phyloP scores from a whole-genome alignment of 2,329 filamentous ascomycete species.

The Colletotrichum falcatum region DNA sequence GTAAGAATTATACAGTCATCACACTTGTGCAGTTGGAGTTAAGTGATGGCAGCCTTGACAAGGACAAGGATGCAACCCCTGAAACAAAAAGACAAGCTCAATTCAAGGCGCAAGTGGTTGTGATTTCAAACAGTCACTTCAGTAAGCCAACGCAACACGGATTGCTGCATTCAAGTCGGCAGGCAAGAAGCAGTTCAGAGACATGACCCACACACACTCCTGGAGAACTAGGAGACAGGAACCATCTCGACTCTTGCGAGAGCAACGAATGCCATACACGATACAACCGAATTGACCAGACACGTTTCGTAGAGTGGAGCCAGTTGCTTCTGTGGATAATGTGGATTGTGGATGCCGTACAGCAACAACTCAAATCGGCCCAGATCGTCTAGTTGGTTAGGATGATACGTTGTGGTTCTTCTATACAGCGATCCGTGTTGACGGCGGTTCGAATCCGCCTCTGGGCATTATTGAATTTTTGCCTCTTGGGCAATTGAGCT shows the following conservation, averaged over 20 bases:
- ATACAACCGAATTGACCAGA: background rate
- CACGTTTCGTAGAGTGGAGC: background rate
- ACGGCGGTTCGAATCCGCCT: constrained; percentile 15
- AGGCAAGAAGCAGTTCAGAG: too few relatives aligned
- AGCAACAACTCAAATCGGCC: background rate
- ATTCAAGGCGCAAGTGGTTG: background rate
- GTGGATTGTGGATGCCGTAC: background rate
- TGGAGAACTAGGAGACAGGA: too few relatives aligned
- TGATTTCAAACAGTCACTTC: too few relatives aligned
- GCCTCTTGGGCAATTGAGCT: too few relatives aligned
- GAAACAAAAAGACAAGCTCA: background rate
- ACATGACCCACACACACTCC: too few relatives aligned
- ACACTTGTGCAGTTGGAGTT: background rate
- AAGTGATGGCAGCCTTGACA: background rate
- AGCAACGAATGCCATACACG: background rate
- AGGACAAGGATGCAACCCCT: background rate
- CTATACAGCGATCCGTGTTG: constrained; percentile 15
- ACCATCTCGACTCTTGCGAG: background rate
- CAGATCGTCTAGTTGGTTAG: constrained; percentile 16
- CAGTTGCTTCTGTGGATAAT: background rate
- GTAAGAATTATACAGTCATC: background rate
- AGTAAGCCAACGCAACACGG: too few relatives aligned
- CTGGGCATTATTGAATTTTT: too few relatives aligned
- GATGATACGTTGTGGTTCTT: constrained; percentile 16
- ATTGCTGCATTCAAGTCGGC: too few relatives aligned